These are phyloP conservation scores for Canavalia gladiata DNA, from an alignment of 306 rosid genomes.

Conservation along the genomic window DNA sequence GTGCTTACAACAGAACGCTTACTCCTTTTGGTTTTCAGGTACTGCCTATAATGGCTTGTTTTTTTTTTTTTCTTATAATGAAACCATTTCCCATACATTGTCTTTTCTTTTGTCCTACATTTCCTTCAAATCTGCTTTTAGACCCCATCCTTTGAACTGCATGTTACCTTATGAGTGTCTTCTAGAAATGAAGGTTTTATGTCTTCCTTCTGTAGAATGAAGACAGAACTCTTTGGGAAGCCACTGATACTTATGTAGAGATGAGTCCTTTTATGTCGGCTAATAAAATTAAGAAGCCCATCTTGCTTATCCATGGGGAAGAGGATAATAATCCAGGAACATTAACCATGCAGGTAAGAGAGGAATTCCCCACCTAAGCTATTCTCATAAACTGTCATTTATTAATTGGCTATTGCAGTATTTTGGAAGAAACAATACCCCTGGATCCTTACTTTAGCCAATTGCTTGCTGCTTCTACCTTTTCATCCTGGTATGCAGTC, in stretches of 20 bases:
- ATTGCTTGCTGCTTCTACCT: conserved; percentile 44
- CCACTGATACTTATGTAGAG: conserved; percentile 84
- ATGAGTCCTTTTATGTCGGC: conserved; percentile 99
- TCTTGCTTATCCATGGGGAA: conserved; percentile 96
- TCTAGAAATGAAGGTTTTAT: conserved; percentile 28
- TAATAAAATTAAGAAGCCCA: conserved; percentile 94
- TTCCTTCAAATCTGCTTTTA: conserved; percentile 35
- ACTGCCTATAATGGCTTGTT: neutral
- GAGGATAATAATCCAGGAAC: conserved; percentile 98
- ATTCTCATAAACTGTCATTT: conserved; percentile 20
- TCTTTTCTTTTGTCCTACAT: neutral
- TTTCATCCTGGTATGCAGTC: conserved; percentile 68
- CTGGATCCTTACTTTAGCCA: conserved; percentile 40
- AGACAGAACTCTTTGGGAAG: conserved; percentile 99
- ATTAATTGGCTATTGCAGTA: conserved; percentile 34
- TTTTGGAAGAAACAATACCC: conserved; percentile 30
- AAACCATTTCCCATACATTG: conserved; percentile 7
- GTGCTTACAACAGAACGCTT: conserved; percentile 98
- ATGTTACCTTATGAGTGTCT: conserved; percentile 36
- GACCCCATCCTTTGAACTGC: conserved; percentile 9
- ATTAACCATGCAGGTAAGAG: conserved; percentile 92
- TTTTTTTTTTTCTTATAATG: neutral
- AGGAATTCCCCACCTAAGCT: conserved; percentile 18
- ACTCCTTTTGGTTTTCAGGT: conserved; percentile 99
- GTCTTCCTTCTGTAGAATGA: conserved; percentile 71